A percentile compares a stretch with the other conserved stretches of the same genome.
Conservation (phyloP, 805 yeast species). For the Candida nanaspora region DNA sequence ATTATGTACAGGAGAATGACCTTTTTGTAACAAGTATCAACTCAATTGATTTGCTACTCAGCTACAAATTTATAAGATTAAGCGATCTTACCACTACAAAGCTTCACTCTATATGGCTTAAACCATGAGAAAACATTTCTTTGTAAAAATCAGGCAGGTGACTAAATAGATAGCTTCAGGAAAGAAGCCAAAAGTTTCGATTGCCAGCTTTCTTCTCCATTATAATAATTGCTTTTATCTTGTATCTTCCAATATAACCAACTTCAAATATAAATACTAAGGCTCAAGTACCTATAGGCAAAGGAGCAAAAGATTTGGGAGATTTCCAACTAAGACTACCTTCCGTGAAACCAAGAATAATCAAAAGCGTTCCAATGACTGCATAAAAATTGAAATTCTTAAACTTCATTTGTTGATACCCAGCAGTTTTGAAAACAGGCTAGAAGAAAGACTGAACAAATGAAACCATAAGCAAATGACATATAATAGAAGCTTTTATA, state of each 20-base stretch:
- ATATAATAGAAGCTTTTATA: conserved; percentile 33
- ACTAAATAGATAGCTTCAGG: too few relatives aligned
- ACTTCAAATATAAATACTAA: conserved; percentile 19
- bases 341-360: conserved; percentile 37
- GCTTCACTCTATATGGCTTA: too few relatives aligned
- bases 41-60: too few relatives aligned
- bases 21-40: too few relatives aligned
- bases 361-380: conserved; percentile 29
- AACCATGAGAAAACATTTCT: too few relatives aligned
- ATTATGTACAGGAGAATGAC: too few relatives aligned
- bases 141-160: too few relatives aligned
- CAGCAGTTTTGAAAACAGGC: conserved; percentile 19
- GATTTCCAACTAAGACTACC: conserved; percentile 37
- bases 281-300: conserved; percentile 30
- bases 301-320: conserved; percentile 34
- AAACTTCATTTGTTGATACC: conserved; percentile 12
- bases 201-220: conserved; percentile 8
- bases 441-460: conserved; percentile 13
- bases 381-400: conserved; percentile 30
- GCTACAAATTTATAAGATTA: too few relatives aligned
- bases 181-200: conserved; percentile 11
- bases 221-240: neutral
- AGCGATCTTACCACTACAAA: too few relatives aligned
- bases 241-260: conserved; percentile 21
- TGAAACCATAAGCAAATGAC: conserved; percentile 24